Percentiles rank a stretch among this genome's conserved stretches.
Conservation (phyloP, 2,329 filamentous ascomycete species). For the Escovopsis weberi region DNA sequence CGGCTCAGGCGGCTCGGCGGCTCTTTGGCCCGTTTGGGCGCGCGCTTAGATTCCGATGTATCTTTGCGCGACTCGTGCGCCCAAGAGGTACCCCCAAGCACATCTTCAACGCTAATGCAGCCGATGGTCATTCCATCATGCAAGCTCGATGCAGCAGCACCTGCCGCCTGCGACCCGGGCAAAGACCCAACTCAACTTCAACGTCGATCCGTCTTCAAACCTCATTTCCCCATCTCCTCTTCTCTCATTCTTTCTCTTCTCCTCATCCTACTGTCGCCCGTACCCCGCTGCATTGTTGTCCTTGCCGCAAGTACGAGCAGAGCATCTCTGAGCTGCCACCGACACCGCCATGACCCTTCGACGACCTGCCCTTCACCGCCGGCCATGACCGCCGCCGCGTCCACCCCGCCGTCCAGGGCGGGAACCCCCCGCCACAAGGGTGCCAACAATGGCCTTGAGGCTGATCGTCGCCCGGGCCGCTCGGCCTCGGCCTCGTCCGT, state of each 20-base stretch:
- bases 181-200: conserved; percentile 8
- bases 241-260: not conserved
- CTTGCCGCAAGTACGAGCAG: no score
- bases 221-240: no score
- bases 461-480: conserved; percentile 19
- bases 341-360: conserved; percentile 14
- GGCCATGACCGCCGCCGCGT: conserved; percentile 16
- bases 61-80: no score
- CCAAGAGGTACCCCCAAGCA: no score
- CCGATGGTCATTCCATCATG: not conserved
- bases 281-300: no score
- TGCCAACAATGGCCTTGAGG: conserved; percentile 11
- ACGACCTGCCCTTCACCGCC: conserved; percentile 6
- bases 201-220: conserved; percentile 2
- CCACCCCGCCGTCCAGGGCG: conserved; percentile 3
- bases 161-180: conserved; percentile 8
- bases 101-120: not conserved
- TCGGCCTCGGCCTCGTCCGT: conserved; percentile 9
- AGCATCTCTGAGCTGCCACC: not conserved
- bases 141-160: conserved; percentile 1
- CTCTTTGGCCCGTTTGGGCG: not conserved
- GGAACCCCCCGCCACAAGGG: conserved; percentile 5
- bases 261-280: no score
- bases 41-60: no score
- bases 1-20: conserved; percentile 15